Percentiles rank a stretch among this genome's conserved stretches.
Evolutionary conservation across 169 alveolate genomes (phyloP).

Genomic region (Plasmodium billcollinsi): DNA sequence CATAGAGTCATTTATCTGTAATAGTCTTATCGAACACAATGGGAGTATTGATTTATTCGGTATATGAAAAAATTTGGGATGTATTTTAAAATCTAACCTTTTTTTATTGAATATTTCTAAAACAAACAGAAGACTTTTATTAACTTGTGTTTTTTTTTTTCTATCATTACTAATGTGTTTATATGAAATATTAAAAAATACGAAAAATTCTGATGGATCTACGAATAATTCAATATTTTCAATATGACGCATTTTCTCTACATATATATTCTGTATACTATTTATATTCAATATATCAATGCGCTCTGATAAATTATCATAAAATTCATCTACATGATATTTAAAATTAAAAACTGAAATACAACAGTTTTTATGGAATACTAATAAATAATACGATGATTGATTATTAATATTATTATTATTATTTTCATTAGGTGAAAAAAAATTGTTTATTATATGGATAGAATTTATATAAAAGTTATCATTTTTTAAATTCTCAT

Average conservation of each 20-base stretch:
- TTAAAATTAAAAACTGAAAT: conserved; percentile 63
- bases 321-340: not conserved
- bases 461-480: conserved; percentile 39
- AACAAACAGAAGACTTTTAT: conserved; percentile 44
- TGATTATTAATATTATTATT: not conserved
- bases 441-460: conserved; percentile 36
- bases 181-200: conserved; percentile 56
- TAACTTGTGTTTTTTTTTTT: not conserved
- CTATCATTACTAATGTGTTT: not conserved
- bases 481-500: not conserved
- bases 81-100: conserved; percentile 65
- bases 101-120: conserved; percentile 64
- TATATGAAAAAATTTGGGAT: conserved; percentile 31
- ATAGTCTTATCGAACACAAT: conserved; percentile 48
- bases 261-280: conserved; percentile 49
- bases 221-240: conserved; percentile 54
- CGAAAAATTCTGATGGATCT: conserved; percentile 76
- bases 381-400: conserved; percentile 25
- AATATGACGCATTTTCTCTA: conserved; percentile 12
- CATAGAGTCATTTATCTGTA: conserved; percentile 26
- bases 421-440: conserved; percentile 9
- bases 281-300: conserved; percentile 30
- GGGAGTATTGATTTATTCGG: conserved; percentile 39
- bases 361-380: conserved; percentile 57
- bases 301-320: conserved; percentile 3